Evolutionary conservation across 2,329 filamentous ascomycete genomes (phyloP).

Genomic region (Rosellinia necatrix): DNA sequence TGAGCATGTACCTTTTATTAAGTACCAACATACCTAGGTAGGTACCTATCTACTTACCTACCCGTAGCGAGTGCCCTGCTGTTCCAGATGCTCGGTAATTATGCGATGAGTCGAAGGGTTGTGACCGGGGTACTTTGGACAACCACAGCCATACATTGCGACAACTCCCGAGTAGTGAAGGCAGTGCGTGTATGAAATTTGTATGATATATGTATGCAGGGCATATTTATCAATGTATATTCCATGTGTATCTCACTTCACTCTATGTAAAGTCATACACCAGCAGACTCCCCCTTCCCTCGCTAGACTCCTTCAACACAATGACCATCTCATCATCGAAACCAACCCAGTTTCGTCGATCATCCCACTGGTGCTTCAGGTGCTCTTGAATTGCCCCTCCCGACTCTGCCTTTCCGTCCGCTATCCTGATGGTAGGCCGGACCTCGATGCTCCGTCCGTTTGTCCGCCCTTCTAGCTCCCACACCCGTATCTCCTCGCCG

Average conservation of each 20-base stretch:
- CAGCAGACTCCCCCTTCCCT: conserved; percentile 73
- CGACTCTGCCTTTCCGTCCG: conserved; percentile 29
- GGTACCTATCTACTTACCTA: too few relatives aligned
- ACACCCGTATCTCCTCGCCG: conserved; percentile 82
- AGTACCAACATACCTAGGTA: too few relatives aligned
- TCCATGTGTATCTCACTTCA: conserved; percentile 13
- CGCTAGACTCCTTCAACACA: conserved; percentile 72
- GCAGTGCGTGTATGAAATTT: too few relatives aligned
- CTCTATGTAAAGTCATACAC: conserved; percentile 80
- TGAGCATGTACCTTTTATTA: too few relatives aligned
- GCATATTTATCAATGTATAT: too few relatives aligned
- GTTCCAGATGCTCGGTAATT: too few relatives aligned
- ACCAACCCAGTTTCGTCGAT: conserved; percentile 70
- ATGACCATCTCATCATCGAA: conserved; percentile 95
- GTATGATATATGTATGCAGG: neutral
- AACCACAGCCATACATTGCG: too few relatives aligned
- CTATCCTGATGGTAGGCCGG: conserved; percentile 44
- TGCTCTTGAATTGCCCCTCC: neutral
- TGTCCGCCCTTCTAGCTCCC: conserved; percentile 81
- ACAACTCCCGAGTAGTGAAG: too few relatives aligned
- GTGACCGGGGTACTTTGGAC: too few relatives aligned
- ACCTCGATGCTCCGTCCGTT: conserved; percentile 56
- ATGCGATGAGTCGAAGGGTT: too few relatives aligned
- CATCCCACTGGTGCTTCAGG: conserved; percentile 45
- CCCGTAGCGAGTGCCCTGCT: too few relatives aligned